phyloP scores from a whole-genome alignment of 768 basidiomycete genomes.

The Leccinum sublutescens region DNA sequence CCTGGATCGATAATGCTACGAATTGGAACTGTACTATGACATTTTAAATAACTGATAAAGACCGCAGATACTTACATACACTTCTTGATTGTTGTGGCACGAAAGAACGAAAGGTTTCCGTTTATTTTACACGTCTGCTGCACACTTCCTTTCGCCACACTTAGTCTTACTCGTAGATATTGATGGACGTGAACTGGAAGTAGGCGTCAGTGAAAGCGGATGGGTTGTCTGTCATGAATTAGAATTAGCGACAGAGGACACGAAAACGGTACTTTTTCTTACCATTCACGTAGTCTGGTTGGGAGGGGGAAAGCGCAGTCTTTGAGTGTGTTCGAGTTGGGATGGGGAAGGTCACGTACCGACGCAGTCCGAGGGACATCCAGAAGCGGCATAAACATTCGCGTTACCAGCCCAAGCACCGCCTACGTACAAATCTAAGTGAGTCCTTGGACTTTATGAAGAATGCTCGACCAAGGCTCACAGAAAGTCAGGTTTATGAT shows the following conservation, averaged over 20 bases:
- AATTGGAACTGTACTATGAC: not conserved
- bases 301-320: not conserved
- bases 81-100: not conserved
- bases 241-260: not conserved
- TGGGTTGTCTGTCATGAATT: conserved; percentile 31
- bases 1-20: not conserved
- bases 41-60: not conserved
- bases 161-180: conserved; percentile 33
- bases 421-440: conserved; percentile 16
- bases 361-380: conserved; percentile 31
- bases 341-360: conserved; percentile 14
- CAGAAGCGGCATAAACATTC: conserved; percentile 27
- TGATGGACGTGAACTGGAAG: conserved; percentile 39
- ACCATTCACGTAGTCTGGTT: conserved; percentile 29
- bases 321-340: not conserved
- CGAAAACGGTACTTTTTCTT: not conserved
- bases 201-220: conserved; percentile 41
- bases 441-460: not conserved
- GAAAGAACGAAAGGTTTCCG: not conserved
- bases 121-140: not conserved
- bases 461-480: conserved; percentile 6
- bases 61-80: not conserved
- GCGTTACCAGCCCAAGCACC: conserved; percentile 32
- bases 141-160: not conserved
- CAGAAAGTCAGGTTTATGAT: conserved; percentile 37